phyloP scores from a whole-genome alignment of 192 early-diverging fungal genomes.

The Haplosporangium gracile region DNA sequence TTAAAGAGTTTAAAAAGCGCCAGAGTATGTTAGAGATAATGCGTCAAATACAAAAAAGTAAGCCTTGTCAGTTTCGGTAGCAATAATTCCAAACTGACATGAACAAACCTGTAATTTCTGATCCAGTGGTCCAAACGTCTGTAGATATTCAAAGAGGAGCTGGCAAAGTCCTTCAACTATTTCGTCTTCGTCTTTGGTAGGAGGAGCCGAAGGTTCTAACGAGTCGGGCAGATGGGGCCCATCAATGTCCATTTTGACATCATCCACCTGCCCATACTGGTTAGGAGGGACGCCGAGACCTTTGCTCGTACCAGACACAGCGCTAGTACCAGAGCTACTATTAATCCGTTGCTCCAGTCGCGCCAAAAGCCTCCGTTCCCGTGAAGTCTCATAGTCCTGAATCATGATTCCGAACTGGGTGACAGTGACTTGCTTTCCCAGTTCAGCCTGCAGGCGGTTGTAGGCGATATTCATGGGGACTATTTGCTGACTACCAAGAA shows the following conservation, averaged over 20 bases:
- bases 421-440: constrained; percentile 3
- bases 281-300: background rate
- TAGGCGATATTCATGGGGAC: background rate
- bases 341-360: background rate
- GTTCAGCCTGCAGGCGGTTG: constrained; percentile 16
- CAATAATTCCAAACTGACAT: background rate
- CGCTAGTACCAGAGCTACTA: background rate
- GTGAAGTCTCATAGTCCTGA: constrained; percentile 24
- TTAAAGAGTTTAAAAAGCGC: background rate
- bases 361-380: constrained; percentile 10
- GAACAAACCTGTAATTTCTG: constrained; percentile 32
- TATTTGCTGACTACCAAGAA: background rate
- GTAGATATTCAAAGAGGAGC: constrained; percentile 16
- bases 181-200: constrained; percentile 12
- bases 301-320: background rate
- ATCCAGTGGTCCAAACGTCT: constrained; percentile 24
- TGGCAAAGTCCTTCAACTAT: constrained; percentile 21
- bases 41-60: background rate
- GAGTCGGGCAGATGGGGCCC: background rate
- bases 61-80: no score
- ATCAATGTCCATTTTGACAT: background rate
- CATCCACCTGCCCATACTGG: background rate
- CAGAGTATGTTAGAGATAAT: no score
- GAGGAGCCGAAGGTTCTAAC: background rate
- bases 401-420: constrained; percentile 30